phyloP scores from a whole-genome alignment of 495 filamentous ascomycete species.

The Annulohypoxylon stygium region DNA sequence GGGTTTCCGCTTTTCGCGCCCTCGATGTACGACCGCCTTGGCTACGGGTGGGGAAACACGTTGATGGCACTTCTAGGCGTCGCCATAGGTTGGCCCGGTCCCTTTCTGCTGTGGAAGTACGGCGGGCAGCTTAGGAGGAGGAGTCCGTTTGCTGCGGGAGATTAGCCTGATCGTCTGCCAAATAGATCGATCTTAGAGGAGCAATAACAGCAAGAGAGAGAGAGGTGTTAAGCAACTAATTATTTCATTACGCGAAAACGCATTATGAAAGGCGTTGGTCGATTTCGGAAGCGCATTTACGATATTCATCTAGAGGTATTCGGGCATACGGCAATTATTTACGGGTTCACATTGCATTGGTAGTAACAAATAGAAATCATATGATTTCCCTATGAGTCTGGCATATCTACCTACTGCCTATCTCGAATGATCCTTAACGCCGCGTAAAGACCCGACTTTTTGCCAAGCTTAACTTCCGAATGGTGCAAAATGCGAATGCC shows the following conservation, averaged over 20 bases:
- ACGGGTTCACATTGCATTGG: neutral
- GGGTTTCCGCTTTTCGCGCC: constrained; percentile 83
- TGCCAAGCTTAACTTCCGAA: constrained; percentile 13
- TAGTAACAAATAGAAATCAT: constrained; percentile 4
- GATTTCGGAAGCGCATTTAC: neutral
- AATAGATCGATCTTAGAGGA: neutral
- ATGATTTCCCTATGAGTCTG: constrained; percentile 7
- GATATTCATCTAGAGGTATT: neutral
- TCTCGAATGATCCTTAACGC: constrained; percentile 28
- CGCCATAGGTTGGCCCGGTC: constrained; percentile 62
- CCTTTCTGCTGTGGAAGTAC: constrained; percentile 65
- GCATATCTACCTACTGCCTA: constrained; percentile 20
- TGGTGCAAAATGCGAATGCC: constrained; percentile 8
- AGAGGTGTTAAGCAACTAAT: neutral
- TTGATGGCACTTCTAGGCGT: constrained; percentile 67
- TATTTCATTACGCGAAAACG: neutral
- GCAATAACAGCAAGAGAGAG: neutral
- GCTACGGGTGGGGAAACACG: constrained; percentile 69
- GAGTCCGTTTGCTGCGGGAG: constrained; percentile 76
- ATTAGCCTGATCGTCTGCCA: constrained; percentile 25
- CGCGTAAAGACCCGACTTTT: constrained; percentile 13
- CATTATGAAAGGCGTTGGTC: constrained; percentile 6
- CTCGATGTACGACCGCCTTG: constrained; percentile 68
- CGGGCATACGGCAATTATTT: neutral
- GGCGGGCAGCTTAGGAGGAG: constrained; percentile 63